Conservation (phyloP, 371 early-diverging fungal genomes). For the Rhizomucor pusillus region DNA sequence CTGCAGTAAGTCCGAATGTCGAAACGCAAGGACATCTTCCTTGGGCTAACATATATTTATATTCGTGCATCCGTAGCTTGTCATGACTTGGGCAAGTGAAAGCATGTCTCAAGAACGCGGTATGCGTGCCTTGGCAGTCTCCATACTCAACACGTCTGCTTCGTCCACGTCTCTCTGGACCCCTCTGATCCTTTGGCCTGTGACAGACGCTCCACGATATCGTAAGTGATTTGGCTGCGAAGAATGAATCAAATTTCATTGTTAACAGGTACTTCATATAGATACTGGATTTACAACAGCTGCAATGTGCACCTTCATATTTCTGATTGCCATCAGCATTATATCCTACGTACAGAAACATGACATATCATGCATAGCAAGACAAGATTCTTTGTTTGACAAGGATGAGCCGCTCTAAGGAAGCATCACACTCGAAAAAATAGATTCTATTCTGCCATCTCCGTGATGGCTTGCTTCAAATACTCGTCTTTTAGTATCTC, state of each 20-base stretch:
- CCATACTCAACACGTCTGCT: constrained; percentile 43
- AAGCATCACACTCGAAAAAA: no score
- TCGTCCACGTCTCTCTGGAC: constrained; percentile 37
- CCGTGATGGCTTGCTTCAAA: no score
- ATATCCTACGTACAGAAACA: not conserved
- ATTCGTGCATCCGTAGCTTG: constrained; percentile 16
- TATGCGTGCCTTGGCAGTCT: constrained; percentile 44
- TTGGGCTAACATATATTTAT: not conserved
- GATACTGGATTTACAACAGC: not conserved
- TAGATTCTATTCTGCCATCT: no score
- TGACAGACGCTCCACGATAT: constrained; percentile 44
- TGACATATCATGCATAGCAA: no score
- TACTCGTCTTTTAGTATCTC: not conserved
- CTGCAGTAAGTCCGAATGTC: constrained; percentile 25
- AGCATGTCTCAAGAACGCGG: constrained; percentile 32
- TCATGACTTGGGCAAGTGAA: constrained; percentile 55
- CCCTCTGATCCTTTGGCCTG: constrained; percentile 49
- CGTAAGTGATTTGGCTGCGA: constrained; percentile 16
- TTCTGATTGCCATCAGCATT: not conserved
- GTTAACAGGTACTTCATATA: not conserved
- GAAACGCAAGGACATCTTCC: not conserved
- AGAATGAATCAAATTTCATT: not conserved
- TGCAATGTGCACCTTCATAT: not conserved
- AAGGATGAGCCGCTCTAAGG: no score
- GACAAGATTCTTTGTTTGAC: no score